Evolutionary conservation across 306 rosid genomes (phyloP), one percentile per base, ranked within the genome.

Genomic region (Cyclanthera cordifolia): DNA sequence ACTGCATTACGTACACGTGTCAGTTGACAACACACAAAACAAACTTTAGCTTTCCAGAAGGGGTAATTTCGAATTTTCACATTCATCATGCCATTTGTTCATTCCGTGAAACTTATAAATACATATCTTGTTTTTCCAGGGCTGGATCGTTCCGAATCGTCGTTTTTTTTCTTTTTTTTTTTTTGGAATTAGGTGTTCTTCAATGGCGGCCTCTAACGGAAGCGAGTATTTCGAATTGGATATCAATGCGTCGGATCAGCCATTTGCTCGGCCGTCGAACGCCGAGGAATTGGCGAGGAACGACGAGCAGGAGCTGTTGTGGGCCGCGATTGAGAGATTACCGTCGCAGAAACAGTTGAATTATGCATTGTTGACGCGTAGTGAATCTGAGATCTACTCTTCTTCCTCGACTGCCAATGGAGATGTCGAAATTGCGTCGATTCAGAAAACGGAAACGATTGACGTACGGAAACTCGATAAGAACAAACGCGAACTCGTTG

Each of bases 161-260:
- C n/a, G n/a, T n/a, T n/a, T n/a, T n/a, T n/a, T n/a, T n/a, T n/a
- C n/a, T n/a, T n/a, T n/a, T n/a, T 3, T 34, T 34, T 0, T 15
- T 16, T 13, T 6, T 8, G 16, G 41, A 9, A 14, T 7, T n/a
- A n/a, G n/a, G 25, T 30, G 19, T 41, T 10, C 28, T 46, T 13
- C 43, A 21, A 90, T 90, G 97, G 95, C 97, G 47, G 90, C 95
- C 19, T 83, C 93, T 2, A 82, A 86, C 17, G 97, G 97, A 17
- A 90, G 90, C 80, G 95, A 90, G 80, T 90, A 56, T 60, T 85
- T 83, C 48, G 95, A 78, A 69, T 14, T 75, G n/a, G 76, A 83
- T 30, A 56, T 80, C 2, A 86, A 46, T 0, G 69, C 76, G 0
- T 10, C 12, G 50, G 89, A 88, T 63, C 84, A 85, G 46, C 41